These are phyloP conservation scores for Euphorbia celastroides DNA, from an alignment of 441 rosid genomes.

Conservation along the genomic window DNA sequence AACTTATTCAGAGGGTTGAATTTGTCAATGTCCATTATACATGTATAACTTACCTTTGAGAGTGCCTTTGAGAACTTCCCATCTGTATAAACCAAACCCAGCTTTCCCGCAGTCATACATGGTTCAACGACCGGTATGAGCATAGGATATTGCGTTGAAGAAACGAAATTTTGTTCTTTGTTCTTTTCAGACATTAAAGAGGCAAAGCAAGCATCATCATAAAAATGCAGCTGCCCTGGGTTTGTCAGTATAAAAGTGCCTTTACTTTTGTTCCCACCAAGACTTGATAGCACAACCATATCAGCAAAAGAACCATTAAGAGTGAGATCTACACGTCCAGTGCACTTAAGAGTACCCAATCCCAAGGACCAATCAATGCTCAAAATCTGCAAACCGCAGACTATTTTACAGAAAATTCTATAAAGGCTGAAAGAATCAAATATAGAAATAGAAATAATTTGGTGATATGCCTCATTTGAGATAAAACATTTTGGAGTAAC, in stretches of 20 bases:
- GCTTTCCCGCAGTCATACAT: conserved; percentile 37
- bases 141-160: conserved; percentile 40
- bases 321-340: conserved; percentile 44
- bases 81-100: conserved; percentile 28
- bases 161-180: conserved; percentile 34
- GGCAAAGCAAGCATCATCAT: conserved; percentile 38
- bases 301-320: conserved; percentile 54
- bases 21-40: no score
- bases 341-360: conserved; percentile 36
- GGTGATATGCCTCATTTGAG: neutral
- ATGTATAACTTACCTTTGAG: no score
- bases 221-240: conserved; percentile 58
- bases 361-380: conserved; percentile 56
- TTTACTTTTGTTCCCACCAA: conserved; percentile 31
- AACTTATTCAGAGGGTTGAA: neutral
- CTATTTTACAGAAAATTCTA: conserved; percentile 12
- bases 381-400: conserved; percentile 37
- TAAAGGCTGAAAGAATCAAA: neutral
- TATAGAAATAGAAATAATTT: neutral
- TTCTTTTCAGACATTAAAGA: conserved; percentile 38
- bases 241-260: conserved; percentile 48
- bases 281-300: conserved; percentile 43
- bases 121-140: conserved; percentile 47
- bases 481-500: neutral
- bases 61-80: conserved; percentile 40